A percentile compares a stretch with the other conserved stretches of the same genome.
Conservation (phyloP, 2,329 filamentous ascomycete genomes). For the Calonectria pseudoturangicola region DNA sequence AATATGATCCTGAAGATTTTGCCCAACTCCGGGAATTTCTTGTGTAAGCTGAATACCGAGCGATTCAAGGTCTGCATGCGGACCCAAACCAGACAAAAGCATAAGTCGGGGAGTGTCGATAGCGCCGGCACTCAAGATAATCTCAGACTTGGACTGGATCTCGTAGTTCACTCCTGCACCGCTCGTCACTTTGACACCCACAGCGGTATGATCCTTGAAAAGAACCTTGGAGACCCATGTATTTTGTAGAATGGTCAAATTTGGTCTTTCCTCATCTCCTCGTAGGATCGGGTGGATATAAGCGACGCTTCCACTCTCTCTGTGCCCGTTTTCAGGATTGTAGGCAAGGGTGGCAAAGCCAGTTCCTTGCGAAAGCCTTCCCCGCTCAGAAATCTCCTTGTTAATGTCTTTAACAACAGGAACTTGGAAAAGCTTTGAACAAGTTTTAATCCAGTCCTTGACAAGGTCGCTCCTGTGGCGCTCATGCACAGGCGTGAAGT, state of each 20-base stretch:
- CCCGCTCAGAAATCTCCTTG: constrained; percentile 8
- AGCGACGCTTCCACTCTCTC: constrained; percentile 35
- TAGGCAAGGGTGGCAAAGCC: constrained; percentile 14
- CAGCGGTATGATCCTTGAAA: constrained; percentile 77
- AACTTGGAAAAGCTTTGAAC: constrained; percentile 8
- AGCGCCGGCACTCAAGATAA: constrained; percentile 68
- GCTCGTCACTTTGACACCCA: constrained; percentile 67
- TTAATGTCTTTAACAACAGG: not conserved
- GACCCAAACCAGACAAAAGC: constrained; percentile 68
- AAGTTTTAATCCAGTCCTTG: constrained; percentile 14
- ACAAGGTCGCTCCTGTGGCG: not conserved
- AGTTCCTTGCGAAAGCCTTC: not conserved
- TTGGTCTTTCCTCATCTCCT: constrained; percentile 29
- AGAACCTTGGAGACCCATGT: constrained; percentile 87
- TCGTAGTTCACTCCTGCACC: not conserved
- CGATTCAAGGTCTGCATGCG: constrained; percentile 59
- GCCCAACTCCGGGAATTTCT: constrained; percentile 74
- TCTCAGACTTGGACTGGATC: constrained; percentile 60
- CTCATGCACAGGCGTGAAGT: not conserved
- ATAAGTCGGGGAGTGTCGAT: constrained; percentile 71
- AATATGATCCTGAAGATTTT: constrained; percentile 73
- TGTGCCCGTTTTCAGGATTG: constrained; percentile 21
- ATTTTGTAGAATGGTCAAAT: constrained; percentile 77
- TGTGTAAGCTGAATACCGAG: constrained; percentile 63
- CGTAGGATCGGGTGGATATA: constrained; percentile 38